phyloP scores from a whole-genome alignment of 768 basidiomycete genomes.

The Phaeotremella fagi region DNA sequence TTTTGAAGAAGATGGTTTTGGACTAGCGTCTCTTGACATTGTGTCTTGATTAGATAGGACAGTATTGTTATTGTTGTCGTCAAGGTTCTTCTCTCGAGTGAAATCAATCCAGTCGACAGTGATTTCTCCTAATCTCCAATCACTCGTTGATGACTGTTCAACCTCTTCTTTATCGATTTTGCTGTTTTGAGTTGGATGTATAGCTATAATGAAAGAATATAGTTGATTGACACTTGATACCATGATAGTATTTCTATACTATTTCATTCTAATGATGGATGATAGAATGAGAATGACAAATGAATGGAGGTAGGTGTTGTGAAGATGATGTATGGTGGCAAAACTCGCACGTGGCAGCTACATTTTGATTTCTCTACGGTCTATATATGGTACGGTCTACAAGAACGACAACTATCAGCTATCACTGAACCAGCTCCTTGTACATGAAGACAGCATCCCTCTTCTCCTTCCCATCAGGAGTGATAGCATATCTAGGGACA shows the following conservation, averaged over 20 bases:
- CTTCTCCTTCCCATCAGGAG: slow-evolving; percentile 15
- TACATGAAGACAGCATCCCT: slow-evolving; percentile 15
- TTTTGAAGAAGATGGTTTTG: neutral
- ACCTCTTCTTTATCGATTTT: neutral
- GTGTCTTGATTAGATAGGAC: neutral
- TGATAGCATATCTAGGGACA: slow-evolving; percentile 15
- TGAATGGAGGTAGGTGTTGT: no score
- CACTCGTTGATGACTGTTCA: slow-evolving; percentile 1
- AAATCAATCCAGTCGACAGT: slow-evolving; percentile 43
- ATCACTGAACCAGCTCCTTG: slow-evolving; percentile 4
- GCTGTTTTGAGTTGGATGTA: slow-evolving; percentile 1
- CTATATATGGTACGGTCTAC: neutral
- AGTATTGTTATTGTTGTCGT: neutral
- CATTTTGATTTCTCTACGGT: neutral
- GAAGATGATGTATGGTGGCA: no score
- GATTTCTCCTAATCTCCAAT: slow-evolving; percentile 42
- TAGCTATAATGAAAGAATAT: slow-evolving; percentile 20
- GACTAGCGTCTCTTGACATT: neutral
- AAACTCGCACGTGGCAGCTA: neutral
- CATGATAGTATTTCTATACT: neutral
- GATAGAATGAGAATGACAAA: neutral
- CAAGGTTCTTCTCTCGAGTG: slow-evolving; percentile 38
- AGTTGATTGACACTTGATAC: neutral
- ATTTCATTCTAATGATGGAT: neutral
- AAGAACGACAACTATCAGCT: no score